phyloP scores from a whole-genome alignment of 805 yeast species.

The Huiozyma naganishii region DNA sequence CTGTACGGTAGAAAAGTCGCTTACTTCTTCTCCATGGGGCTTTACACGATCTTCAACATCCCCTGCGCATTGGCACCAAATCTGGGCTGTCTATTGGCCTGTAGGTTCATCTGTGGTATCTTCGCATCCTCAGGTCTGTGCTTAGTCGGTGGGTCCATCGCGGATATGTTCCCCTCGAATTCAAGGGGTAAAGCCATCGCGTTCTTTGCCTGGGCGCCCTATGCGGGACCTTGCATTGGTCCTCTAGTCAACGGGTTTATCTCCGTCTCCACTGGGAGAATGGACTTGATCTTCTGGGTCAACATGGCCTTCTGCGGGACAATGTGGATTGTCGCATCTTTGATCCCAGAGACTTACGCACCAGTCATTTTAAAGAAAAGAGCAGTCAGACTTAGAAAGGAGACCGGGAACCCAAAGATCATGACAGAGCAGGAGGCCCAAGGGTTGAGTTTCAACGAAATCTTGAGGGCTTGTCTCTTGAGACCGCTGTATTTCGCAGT shows the following conservation, averaged over 20 bases:
- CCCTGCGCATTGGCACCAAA: slow-evolving; percentile 82
- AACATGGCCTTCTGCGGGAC: slow-evolving; percentile 87
- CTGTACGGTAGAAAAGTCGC: slow-evolving; percentile 79
- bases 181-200: slow-evolving; percentile 86
- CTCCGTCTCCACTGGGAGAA: slow-evolving; percentile 54
- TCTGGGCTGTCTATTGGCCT: slow-evolving; percentile 68
- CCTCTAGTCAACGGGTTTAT: slow-evolving; percentile 84
- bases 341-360: slow-evolving; percentile 85
- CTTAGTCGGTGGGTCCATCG: slow-evolving; percentile 83
- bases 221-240: slow-evolving; percentile 86
- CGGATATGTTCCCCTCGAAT: slow-evolving; percentile 75
- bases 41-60: slow-evolving; percentile 70
- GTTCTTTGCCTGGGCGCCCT: slow-evolving; percentile 84
- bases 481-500: slow-evolving; percentile 71
- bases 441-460: slow-evolving; percentile 57
- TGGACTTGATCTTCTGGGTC: slow-evolving; percentile 76
- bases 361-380: slow-evolving; percentile 64
- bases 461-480: slow-evolving; percentile 58
- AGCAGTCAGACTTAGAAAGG: slow-evolving; percentile 58
- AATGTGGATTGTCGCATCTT: slow-evolving; percentile 54
- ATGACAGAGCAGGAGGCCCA: slow-evolving; percentile 91
- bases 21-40: slow-evolving; percentile 61
- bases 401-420: slow-evolving; percentile 71
- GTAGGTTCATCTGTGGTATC: slow-evolving; percentile 82
- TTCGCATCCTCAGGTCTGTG: slow-evolving; percentile 75